phyloP scores from a whole-genome alignment of 179 eudicot species.

The Camellia oleifera region DNA sequence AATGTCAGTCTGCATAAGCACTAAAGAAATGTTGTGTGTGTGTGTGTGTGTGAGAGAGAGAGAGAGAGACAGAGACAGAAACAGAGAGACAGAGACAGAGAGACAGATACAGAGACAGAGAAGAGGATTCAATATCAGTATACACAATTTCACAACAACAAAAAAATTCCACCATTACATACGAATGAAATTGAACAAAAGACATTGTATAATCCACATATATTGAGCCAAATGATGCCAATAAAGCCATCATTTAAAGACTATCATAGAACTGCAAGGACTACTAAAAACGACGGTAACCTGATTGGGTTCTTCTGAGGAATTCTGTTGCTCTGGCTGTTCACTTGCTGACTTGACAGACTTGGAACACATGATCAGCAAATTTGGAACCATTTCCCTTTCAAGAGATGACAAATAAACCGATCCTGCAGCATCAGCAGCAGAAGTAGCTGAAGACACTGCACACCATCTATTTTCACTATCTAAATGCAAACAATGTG shows the following conservation, averaged over 20 bases:
- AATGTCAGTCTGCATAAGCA: neutral
- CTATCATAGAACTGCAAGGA: neutral
- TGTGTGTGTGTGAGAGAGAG: neutral
- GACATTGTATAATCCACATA: neutral
- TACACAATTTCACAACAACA: neutral
- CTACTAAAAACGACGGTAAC: constrained; percentile 28
- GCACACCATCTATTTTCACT: constrained; percentile 93
- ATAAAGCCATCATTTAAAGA: neutral
- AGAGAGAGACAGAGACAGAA: no score
- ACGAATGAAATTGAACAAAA: neutral
- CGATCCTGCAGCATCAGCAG: constrained; percentile 98
- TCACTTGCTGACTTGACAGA: constrained; percentile 34
- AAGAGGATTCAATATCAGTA: neutral
- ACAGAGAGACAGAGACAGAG: no score
- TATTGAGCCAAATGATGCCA: neutral
- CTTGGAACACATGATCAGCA: constrained; percentile 82
- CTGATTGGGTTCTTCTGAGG: constrained; percentile 64
- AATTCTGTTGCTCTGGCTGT: constrained; percentile 31
- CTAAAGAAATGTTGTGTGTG: neutral
- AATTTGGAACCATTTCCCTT: constrained; percentile 89
- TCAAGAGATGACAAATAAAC: constrained; percentile 85
- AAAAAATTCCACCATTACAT: neutral
- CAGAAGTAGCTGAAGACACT: constrained; percentile 89
- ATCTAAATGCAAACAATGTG: constrained; percentile 75
- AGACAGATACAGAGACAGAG: no score